These are phyloP conservation scores for Colletotrichum tropicale DNA, from an alignment of 2,329 filamentous ascomycete species.

Conservation along the genomic window DNA sequence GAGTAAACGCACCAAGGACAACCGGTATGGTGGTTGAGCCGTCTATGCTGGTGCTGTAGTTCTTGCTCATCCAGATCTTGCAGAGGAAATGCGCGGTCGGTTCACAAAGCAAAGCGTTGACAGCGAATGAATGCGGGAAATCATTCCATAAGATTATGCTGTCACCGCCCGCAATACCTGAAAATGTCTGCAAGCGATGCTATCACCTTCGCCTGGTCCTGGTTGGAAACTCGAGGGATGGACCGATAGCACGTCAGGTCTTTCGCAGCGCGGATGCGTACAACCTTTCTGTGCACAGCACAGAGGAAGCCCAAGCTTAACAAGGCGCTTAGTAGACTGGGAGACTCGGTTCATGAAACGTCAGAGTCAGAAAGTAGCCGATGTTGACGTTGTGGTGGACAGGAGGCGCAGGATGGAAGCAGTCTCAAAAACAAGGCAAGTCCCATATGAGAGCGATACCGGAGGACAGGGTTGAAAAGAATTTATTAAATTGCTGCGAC, in stretches of 20 bases:
- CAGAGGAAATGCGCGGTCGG: too few species aligned
- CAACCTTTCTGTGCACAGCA: not conserved
- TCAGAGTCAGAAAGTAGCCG: not conserved
- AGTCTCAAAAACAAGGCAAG: too few species aligned
- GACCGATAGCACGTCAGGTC: not conserved
- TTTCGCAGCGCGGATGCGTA: fast-evolving
- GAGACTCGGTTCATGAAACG: not conserved
- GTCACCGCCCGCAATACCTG: not conserved
- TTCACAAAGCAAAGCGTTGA: not conserved
- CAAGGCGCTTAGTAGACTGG: too few species aligned
- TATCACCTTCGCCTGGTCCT: not conserved
- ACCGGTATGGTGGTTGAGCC: not conserved
- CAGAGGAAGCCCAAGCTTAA: not conserved
- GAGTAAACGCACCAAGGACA: fast-evolving
- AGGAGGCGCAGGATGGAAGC: too few species aligned
- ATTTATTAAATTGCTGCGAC: too few species aligned
- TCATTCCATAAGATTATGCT: fast-evolving
- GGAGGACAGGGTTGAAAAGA: fast-evolving
- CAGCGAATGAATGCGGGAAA: too few species aligned
- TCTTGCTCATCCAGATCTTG: not conserved
- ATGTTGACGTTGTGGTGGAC: too few species aligned
- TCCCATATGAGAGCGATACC: too few species aligned
- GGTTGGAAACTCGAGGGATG: fast-evolving
- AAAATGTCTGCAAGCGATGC: not conserved
- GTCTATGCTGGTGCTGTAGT: not conserved